Evolutionary conservation across 176 grass and related monocot genomes (phyloP).

Genomic region (Bonia amplexicaulis): DNA sequence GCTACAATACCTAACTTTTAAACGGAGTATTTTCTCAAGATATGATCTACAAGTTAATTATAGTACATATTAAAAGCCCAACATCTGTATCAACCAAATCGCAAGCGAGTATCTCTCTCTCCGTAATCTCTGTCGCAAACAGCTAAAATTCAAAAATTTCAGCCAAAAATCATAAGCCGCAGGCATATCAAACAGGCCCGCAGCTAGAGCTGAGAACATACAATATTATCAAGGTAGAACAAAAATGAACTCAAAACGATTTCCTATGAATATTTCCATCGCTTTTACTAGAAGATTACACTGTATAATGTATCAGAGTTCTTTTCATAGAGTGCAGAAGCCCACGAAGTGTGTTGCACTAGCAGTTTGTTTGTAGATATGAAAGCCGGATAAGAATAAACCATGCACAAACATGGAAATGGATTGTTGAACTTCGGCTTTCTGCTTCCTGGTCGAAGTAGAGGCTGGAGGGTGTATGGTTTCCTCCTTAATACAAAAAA

Average conservation of each 20-base stretch:
- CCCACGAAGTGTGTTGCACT: background rate
- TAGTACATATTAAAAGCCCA: no score
- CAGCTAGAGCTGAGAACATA: constrained; percentile 41
- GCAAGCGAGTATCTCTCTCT: no score
- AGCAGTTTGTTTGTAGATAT: background rate
- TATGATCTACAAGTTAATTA: no score
- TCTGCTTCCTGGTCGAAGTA: background rate
- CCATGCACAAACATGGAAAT: background rate
- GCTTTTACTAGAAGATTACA: background rate
- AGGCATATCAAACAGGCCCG: no score
- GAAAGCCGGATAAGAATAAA: background rate
- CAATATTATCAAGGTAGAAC: background rate
- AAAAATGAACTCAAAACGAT: background rate
- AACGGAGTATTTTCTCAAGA: no score
- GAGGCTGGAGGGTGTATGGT: background rate
- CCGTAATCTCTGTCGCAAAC: no score
- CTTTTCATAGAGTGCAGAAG: background rate
- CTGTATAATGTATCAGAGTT: background rate
- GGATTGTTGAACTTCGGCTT: background rate
- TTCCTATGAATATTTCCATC: background rate
- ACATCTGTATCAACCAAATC: no score
- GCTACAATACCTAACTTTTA: no score
- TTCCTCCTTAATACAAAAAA: background rate
- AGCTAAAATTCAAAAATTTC: no score
- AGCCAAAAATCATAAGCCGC: no score